Conservation (phyloP, 768 basidiomycete species). For the Tulasnella sp. region DNA sequence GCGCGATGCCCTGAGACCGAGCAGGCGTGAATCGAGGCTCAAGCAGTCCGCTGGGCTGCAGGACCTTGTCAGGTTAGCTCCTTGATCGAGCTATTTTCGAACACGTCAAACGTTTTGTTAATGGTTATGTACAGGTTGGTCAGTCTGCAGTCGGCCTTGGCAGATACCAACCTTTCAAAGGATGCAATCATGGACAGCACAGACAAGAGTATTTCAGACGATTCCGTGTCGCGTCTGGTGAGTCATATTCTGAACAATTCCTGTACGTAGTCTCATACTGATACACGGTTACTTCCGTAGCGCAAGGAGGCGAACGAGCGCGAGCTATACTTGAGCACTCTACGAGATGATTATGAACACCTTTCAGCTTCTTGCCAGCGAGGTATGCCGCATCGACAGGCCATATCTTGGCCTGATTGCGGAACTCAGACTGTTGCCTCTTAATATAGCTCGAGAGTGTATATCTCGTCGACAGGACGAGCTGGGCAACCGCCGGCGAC, state of each 20-base stretch:
- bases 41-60: slow-evolving; percentile 49
- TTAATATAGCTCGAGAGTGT: slow-evolving; percentile 31
- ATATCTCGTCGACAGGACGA: slow-evolving; percentile 36
- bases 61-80: slow-evolving; percentile 65
- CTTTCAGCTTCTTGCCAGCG: slow-evolving; percentile 36
- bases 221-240: slow-evolving; percentile 7
- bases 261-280: slow-evolving; percentile 23
- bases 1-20: neutral
- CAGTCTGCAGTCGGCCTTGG: slow-evolving; percentile 32
- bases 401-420: too few relatives aligned
- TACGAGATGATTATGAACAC: slow-evolving; percentile 34
- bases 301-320: slow-evolving; percentile 59
- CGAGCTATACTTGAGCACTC: slow-evolving; percentile 41
- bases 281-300: slow-evolving; percentile 29
- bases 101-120: too few relatives aligned
- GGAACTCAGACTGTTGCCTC: too few relatives aligned
- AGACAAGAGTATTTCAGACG: slow-evolving; percentile 25
- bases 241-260: slow-evolving; percentile 15
- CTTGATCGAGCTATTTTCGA: slow-evolving; percentile 22
- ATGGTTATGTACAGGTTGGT: slow-evolving; percentile 28
- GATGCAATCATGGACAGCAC: slow-evolving; percentile 27
- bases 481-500: slow-evolving; percentile 37
- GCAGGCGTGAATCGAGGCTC: slow-evolving; percentile 20
- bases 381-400: too few relatives aligned
- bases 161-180: slow-evolving; percentile 31